Percentiles rank a stretch among this genome's conserved stretches.
Conservation (phyloP, 1,284 basidiomycete genomes). For the Austroboletus niveus region DNA sequence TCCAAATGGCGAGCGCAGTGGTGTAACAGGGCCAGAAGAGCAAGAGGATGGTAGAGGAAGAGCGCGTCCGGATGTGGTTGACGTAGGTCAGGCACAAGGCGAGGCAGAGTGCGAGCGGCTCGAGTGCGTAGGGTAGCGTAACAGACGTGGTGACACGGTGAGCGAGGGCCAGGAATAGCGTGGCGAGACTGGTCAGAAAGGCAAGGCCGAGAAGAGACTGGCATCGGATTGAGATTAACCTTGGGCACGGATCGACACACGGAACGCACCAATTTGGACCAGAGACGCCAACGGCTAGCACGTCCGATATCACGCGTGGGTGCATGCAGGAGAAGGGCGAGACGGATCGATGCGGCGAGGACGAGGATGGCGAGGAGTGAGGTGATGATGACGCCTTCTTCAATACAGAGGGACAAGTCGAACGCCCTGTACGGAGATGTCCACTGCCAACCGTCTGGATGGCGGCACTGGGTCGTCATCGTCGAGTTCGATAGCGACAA, state of each 20-base stretch:
- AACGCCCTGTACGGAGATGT: slow-evolving; percentile 64
- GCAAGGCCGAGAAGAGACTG: slow-evolving; percentile 49
- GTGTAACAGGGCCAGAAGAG: slow-evolving; percentile 83
- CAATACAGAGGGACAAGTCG: slow-evolving; percentile 84
- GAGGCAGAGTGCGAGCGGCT: slow-evolving; percentile 49
- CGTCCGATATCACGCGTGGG: slow-evolving; percentile 31
- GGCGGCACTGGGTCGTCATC: slow-evolving; percentile 44
- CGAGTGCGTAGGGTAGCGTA: slow-evolving; percentile 49
- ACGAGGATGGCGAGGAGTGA: slow-evolving; percentile 50
- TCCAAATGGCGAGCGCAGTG: slow-evolving; percentile 53
- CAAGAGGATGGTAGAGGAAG: slow-evolving; percentile 76
- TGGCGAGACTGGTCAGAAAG: slow-evolving; percentile 40
- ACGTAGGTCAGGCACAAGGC: slow-evolving; percentile 52
- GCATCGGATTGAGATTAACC: slow-evolving; percentile 33
- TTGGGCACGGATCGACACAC: not conserved
- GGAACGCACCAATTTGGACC: slow-evolving; percentile 57
- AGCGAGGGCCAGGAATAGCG: not conserved
- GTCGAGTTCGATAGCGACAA: not conserved
- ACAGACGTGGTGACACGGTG: not conserved
- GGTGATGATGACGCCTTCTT: slow-evolving; percentile 68
- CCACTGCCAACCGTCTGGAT: slow-evolving; percentile 62
- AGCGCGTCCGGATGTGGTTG: slow-evolving; percentile 78
- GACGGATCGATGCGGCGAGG: slow-evolving; percentile 35
- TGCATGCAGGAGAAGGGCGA: slow-evolving; percentile 43
- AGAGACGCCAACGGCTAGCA: slow-evolving; percentile 50